Base-by-base conservation (phyloP, 2,329 filamentous ascomycete species). In the Monosporascus sp. region DNA sequence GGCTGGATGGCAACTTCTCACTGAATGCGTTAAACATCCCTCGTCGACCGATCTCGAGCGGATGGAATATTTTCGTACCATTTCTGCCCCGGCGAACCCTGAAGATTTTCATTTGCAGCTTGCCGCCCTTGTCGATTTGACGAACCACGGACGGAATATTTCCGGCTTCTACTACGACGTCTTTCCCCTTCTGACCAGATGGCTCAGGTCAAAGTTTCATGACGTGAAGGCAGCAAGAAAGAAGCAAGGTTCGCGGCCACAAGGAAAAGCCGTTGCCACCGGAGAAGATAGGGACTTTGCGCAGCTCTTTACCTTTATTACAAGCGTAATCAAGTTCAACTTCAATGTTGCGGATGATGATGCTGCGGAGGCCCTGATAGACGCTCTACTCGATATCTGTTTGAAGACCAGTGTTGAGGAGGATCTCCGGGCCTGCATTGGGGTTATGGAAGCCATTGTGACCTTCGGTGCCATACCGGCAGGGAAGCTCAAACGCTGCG, bases 241-340 rank as follows among this genome's bases (percentile, higher is more conserved):
- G 52, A 80, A 76, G 60, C 72, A 75, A 52, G 75, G 72, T 14
- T 70, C 72, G 5, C 72, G 73, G 38, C 72, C 70, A 57, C 71
- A 79, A 64, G 68, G 66, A 37, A 72, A 76, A 63, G 64, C 68
- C 7, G 67, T 71, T 22, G 66, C 65, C 5, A 71, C 72, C 3
- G 76, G 73, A 27, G 83, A 86, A 62, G 84, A 87, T 55, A 78
- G 79, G 58, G 85, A 83, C 61, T 74, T 91, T 50, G 72, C 78
- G 2, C 78, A 81, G 48, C 70, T 90, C 2, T 90, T 90, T 63
- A 70, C 74, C 14, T 88, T 85, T 59, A 76, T 87, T 51, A 78
- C 80, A 53, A 83, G 88, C 57, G 77, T 89, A 51, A 83, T 89
- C 72, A 90, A 89, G 65, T 91, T 89, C 74, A 89, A 86, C 65